Percentiles rank a stretch among this genome's conserved stretches.
Evolutionary conservation across 2,329 filamentous ascomycete species (phyloP).

Genomic region (Blastomyces percursus): DNA sequence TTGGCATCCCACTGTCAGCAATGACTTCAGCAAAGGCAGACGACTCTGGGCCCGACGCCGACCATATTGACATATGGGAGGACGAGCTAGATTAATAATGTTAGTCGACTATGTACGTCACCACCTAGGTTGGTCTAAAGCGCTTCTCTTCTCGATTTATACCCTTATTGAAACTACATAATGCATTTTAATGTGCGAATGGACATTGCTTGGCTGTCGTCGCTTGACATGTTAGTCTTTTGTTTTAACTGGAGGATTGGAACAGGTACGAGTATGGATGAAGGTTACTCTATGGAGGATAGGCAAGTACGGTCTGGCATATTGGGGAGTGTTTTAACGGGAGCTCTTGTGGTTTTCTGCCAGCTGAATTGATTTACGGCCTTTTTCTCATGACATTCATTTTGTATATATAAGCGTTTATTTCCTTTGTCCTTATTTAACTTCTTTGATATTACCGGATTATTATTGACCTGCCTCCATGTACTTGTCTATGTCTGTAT

Average conservation of each 20-base stretch:
- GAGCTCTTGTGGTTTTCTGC: neutral
- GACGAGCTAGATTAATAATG: neutral
- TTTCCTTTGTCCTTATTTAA: neutral
- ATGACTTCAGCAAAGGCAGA: conserved; percentile 11
- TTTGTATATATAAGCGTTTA: neutral
- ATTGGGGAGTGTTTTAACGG: neutral
- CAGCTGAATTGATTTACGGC: neutral
- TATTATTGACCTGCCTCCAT: neutral
- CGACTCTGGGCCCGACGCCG: conserved; percentile 13
- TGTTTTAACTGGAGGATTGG: neutral
- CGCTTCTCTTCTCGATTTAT: neutral
- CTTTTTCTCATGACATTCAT: neutral
- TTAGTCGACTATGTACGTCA: neutral
- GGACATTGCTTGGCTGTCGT: neutral
- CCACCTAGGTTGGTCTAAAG: neutral
- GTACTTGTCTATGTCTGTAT: neutral
- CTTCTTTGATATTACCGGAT: neutral
- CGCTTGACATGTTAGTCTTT: neutral
- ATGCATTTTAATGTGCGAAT: conserved; percentile 2
- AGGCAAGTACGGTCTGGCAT: neutral
- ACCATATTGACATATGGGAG: conserved; percentile 2
- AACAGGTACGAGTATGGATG: neutral
- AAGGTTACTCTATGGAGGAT: neutral
- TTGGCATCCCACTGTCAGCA: conserved; percentile 38
- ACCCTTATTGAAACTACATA: neutral